These are phyloP conservation scores for Umbellularia californica DNA, from an alignment of 164 flowering plant genomes.

Conservation along the genomic window DNA sequence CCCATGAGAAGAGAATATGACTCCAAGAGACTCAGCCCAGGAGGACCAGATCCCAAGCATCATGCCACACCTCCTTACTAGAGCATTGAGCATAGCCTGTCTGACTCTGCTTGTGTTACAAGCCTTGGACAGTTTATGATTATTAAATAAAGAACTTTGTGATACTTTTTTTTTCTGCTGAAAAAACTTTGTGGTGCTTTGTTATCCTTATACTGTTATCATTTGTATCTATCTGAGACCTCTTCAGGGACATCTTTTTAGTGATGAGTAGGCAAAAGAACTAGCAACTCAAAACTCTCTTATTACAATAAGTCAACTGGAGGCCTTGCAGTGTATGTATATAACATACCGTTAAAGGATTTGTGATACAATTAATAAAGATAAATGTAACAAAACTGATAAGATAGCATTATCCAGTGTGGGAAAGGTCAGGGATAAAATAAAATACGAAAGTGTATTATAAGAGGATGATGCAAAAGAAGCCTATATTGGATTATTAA, in stretches of 20 bases:
- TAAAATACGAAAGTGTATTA: no score
- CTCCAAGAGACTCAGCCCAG: slow-evolving; percentile 13
- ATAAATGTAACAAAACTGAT: no score
- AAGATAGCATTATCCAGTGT: no score
- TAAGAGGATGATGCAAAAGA: not conserved
- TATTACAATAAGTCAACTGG: not conserved
- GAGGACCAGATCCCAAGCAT: slow-evolving; percentile 13
- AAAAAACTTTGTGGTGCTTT: not conserved
- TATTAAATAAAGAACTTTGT: not conserved
- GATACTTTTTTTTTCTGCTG: not conserved
- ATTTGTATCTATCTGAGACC: not conserved
- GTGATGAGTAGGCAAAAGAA: not conserved
- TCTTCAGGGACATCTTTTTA: not conserved
- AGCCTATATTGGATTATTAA: no score
- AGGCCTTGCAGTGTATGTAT: not conserved
- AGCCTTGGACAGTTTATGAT: not conserved
- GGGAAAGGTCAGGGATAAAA: no score
- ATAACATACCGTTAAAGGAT: not conserved
- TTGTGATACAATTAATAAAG: not conserved
- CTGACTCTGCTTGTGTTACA: not conserved
- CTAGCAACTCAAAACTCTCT: not conserved
- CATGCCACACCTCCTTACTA: not conserved
- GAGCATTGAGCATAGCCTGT: not conserved
- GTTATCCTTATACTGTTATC: not conserved
- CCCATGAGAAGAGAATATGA: not conserved